A percentile compares a stretch with the other conserved stretches of the same genome.
These are phyloP conservation scores for Hemisphaericaspora nanyangensis DNA, from an alignment of 805 yeast genomes.

Conservation along the genomic window DNA sequence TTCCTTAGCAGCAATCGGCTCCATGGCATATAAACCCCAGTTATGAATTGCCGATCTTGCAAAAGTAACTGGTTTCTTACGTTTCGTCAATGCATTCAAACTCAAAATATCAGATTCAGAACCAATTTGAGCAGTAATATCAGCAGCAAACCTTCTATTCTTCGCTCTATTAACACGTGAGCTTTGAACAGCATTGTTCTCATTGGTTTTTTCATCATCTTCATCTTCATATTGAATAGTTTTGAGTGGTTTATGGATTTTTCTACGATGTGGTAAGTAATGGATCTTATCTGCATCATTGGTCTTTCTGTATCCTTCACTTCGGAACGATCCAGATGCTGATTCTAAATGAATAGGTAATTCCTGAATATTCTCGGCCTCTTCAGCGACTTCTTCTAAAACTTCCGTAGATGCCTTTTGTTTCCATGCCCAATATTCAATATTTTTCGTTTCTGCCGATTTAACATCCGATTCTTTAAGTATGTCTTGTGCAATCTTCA, in stretches of 20 bases:
- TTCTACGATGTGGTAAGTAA: conserved; percentile 80
- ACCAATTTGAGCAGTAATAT: conserved; percentile 78
- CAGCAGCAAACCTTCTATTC: conserved; percentile 85
- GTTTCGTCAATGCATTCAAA: conserved; percentile 80
- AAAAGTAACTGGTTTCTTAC: conserved; percentile 93
- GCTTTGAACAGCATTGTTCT: conserved; percentile 43
- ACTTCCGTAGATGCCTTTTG: conserved; percentile 27
- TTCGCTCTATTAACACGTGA: conserved; percentile 85
- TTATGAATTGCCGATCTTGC: conserved; percentile 96
- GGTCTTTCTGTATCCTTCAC: conserved; percentile 71
- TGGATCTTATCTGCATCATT: conserved; percentile 69
- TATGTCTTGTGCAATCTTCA: conserved; percentile 46
- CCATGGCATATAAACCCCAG: conserved; percentile 96
- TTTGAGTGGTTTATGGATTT: conserved; percentile 62
- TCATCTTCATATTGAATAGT: conserved; percentile 68
- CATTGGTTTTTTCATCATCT: conserved; percentile 18
- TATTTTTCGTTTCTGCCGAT: conserved; percentile 17
- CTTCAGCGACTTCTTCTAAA: conserved; percentile 20
- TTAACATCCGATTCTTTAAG: conserved; percentile 20
- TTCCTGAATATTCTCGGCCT: conserved; percentile 25
- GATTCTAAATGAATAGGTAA: conserved; percentile 35
- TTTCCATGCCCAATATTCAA: conserved; percentile 68
- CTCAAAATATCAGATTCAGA: conserved; percentile 78
- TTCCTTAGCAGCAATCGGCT: conserved; percentile 92
- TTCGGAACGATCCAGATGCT: conserved; percentile 58